Conservation (phyloP, 345 rosid genomes). For the Moricandia arvensis region DNA sequence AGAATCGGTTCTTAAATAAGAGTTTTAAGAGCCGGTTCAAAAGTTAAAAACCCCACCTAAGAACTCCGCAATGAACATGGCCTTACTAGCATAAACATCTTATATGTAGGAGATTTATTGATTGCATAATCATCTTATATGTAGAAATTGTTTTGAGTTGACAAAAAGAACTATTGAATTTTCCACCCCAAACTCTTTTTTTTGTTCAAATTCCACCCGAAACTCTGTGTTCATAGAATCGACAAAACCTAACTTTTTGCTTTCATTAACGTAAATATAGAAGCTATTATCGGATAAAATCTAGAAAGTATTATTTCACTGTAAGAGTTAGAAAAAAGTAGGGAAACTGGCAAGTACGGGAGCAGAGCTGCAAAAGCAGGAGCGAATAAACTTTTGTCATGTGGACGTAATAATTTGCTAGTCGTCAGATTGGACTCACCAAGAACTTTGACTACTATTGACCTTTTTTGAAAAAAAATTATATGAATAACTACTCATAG, state of each 20-base stretch:
- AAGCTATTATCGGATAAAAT: background rate
- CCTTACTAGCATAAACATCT: too few relatives aligned
- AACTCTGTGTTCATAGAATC: background rate
- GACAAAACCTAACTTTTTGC: background rate
- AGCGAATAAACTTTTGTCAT: constrained; percentile 30
- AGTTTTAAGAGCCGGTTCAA: too few relatives aligned
- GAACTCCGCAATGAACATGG: too few relatives aligned
- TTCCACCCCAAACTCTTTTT: too few relatives aligned
- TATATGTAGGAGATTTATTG: too few relatives aligned
- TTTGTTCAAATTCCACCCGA: too few relatives aligned
- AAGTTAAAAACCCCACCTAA: too few relatives aligned
- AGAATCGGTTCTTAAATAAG: too few relatives aligned
- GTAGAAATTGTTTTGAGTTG: background rate
- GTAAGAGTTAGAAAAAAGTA: background rate
- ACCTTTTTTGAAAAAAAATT: background rate
- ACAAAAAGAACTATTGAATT: background rate
- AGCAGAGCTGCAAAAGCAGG: constrained; percentile 20
- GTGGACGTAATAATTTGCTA: constrained; percentile 23
- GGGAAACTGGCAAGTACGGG: background rate
- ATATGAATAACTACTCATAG: too few relatives aligned
- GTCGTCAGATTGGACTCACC: constrained; percentile 16
- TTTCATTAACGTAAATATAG: background rate
- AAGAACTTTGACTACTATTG: constrained; percentile 22
- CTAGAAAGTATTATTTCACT: background rate
- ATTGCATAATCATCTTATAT: background rate